Percentiles rank a stretch among this genome's conserved stretches.
These are phyloP conservation scores for Polygonum maritimum DNA, from an alignment of 148 eudicot genomes.

Conservation along the genomic window DNA sequence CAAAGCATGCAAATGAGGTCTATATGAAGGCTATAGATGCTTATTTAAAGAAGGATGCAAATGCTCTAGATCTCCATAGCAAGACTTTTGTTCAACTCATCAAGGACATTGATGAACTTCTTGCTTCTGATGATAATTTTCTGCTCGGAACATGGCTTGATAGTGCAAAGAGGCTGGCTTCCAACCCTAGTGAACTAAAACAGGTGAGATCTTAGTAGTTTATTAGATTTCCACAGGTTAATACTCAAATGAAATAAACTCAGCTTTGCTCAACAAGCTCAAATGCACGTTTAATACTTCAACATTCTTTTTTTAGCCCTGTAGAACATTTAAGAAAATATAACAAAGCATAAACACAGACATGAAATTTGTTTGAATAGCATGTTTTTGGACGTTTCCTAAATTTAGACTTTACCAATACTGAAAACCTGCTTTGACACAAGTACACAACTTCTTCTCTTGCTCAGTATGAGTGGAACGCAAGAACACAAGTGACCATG, in stretches of 20 bases:
- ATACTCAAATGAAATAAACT: neutral
- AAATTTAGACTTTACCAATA: neutral
- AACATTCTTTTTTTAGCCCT: too few species aligned
- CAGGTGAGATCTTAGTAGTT: conserved; percentile 43
- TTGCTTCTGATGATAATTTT: conserved; percentile 83
- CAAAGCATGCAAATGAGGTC: conserved; percentile 81
- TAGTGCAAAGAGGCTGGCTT: conserved; percentile 70
- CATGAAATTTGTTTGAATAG: too few species aligned
- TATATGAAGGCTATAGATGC: conserved; percentile 69
- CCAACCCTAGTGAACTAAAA: conserved; percentile 44
- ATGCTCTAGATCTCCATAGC: conserved; percentile 35
- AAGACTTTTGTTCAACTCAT: conserved; percentile 55
- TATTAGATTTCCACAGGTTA: neutral
- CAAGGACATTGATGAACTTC: conserved; percentile 69
- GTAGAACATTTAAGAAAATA: too few species aligned
- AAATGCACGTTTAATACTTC: too few species aligned
- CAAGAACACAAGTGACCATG: conserved; percentile 95
- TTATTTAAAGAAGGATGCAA: conserved; percentile 45
- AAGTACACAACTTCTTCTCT: neutral
- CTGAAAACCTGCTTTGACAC: neutral
- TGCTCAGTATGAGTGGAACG: conserved; percentile 93
- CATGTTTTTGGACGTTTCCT: neutral
- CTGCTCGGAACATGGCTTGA: conserved; percentile 90
- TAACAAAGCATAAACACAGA: too few species aligned
- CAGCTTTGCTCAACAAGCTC: neutral